Evolutionary conservation across 345 rosid genomes (phyloP), one percentile per base, ranked within the genome.

Genomic region (Turritis glabra): DNA sequence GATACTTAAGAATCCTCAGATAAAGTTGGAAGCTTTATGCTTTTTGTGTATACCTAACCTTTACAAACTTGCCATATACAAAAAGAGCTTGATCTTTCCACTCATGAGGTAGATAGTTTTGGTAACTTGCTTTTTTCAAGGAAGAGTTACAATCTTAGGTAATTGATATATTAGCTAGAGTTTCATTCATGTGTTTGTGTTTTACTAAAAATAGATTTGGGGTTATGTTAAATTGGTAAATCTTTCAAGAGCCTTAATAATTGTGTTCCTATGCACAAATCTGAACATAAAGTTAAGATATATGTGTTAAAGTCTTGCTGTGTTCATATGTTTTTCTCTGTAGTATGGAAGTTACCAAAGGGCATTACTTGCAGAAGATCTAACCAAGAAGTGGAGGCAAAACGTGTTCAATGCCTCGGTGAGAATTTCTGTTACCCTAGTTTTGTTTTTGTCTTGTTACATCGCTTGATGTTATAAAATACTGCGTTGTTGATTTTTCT

Each of bases 371-470:
- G 90, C 82, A 18, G 97, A 92, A 81, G 99, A 95, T 83, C 82
- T 95, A 61, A 87, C 91, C 64, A 90, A 73, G 76, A 90, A 84
- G 69, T 95, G 99, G 99, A 86, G 81, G 78, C 92, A 83, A 80
- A 76, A 83, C 70, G 48, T 84, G 61, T 78, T 89, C 62, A 85
- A 77, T 48, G 82, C 86, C 29, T 82, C 85, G 82, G 99, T 95
- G 63, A 77, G 73, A 29, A 7, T 32, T 23, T 62, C 4, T 64
- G 35, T 35, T 47, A 53, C 30, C 29, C 15, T 62, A 1, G 9
- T 43, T 50, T 22, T 7, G 8, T 15, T 33, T 47, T 75, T 17
- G 13, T 40, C 22, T 51, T 23, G 14, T 62, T 33, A 23, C 56
- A 23, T 52, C 44, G 62, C 67, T 73, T 27, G 44, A 4, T 44